Evolutionary conservation across 345 rosid genomes (phyloP), one percentile per base, ranked within the genome.

Genomic region (Eucalyptus erythrocorys): DNA sequence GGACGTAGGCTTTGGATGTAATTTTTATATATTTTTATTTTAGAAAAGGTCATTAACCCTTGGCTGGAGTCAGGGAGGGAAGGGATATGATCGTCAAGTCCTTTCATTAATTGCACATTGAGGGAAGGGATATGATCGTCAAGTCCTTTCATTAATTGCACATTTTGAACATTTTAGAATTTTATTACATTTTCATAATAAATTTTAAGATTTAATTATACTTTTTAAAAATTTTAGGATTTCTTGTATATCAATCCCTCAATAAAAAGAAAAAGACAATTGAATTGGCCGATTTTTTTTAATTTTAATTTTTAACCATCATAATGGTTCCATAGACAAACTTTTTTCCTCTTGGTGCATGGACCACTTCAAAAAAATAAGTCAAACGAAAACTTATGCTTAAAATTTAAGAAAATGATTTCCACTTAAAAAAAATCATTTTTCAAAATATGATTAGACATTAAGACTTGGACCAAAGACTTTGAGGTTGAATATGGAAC

Each of bases 141-240:
- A 10, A 55, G 30, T 10, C 30, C 0, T 55, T 24, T 24, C 6
- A 9, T 24, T 55, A 24, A 55, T 24, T 55, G 6, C 3, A 24
- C 3, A 0, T 24, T 55, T 24, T 55, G 12, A 22, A 55, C 24
- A 24, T 55, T 55, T 55, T 55, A 24, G 6, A 24, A 10, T 3
- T 55, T 0, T 2, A 55, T 55, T 55, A 1, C 1, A 24, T 55
- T 24, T 55, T 55, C 1, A 10, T 10, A 0, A 55, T 55, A 55
- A 19, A 10, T 55, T 55, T 9, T 55, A 55, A 1, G 6, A 24
- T 0, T 55, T 55, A 0, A 55, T 0, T 55, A 24, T 10, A 24
- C 6, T 55, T 55, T 55, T 55, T 55, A 6, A 55, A 55, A 10
- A 0, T 55, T 22, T 22, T 2, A 55, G 1, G 0, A 22, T 6